Base-by-base conservation (phyloP, 345 rosid genomes). In the Leavenworthia alabamica region DNA sequence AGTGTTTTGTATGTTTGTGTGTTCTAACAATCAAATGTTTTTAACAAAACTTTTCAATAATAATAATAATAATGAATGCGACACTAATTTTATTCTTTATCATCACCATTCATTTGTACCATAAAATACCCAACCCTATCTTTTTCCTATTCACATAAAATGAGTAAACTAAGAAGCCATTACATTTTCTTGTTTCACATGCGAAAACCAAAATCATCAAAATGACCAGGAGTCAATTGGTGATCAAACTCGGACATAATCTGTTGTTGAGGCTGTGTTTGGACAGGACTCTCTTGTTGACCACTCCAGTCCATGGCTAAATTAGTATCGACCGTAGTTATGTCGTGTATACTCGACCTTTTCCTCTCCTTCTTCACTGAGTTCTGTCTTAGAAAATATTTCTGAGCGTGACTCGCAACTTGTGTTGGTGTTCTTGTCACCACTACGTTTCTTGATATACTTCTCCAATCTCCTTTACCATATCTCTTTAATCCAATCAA, bases 361-460 rank as follows among this genome's bases (percentile, higher is more conserved):
- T 86, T 89, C 77, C 95, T 77, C 75, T 89, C 95, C 39, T 83
- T 86, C 78, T 83, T 85, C 37, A 56, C 84, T 1, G 82, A 64
- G 50, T 26, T 78, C 60, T 86, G 95, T 36, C 92, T 81, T 4
- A 89, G 86, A 49, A 83, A 89, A 74, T 80, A 86, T 72, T 90
- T 90, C 69, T 90, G 97, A n/a, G 97, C 97, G 53, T 89, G 96
- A 65, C 95, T 89, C 0, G 96, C 94, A 0, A 89, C 96, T 73
- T 89, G 94, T 0, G 94, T 89, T 7, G 97, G 95, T 4, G 95
- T 89, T 56, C 95, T 83, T 1, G 95, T 80, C 43, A 77, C 82
- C 60, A 90, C 97, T 51, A 83, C 81, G 58, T 86, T 85, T 74
- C 97, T 83, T 1, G 95, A 82, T 35, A 90, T 90, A 70, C 92